Evolutionary conservation across 352 stramenopile species (phyloP), one percentile per base, ranked within the genome.

Genomic region (Phytophthora pistaciae): DNA sequence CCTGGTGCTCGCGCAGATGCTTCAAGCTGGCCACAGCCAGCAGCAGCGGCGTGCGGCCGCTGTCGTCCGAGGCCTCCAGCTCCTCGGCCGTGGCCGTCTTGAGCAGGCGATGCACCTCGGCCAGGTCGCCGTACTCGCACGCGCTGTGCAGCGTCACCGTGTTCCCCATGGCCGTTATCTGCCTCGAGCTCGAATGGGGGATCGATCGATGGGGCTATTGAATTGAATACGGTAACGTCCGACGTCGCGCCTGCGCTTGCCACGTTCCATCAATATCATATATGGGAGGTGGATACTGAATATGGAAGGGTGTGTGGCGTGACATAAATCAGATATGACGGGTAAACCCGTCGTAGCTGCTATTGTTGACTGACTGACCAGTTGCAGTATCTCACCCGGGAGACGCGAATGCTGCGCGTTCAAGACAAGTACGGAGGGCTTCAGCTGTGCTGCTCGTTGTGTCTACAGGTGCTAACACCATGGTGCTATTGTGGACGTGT

Each of bases 101-200:
- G 7, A 96, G 78, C 67, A 96, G 75, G 18, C 74, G 67, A 64
- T 81, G 77, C 33, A 94, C 79, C 42, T 81, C 68, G 29, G 48
- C 63, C 57, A 96, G 61, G 70, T 96, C 90, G 21, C 87, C 80
- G 62, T 87, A 88, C 59, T 87, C 82, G 68, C 88, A 95, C n/a
- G 83, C 81, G 74, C 87, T 93, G 70, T 93, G 87, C 60, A 96
- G 77, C 67, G 90, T 94, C 70, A 91, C 72, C 31, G 70, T 91
- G 74, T 95, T 95, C 70, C 90, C 90, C 90, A 96, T 96, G 59
- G 56, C 52, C 33, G 54, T 74, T 60, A 56, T 13, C 23, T 25
- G 14, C 18, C 42, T 50, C 18, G 8, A 56, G 57, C 21, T 36
- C 53, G 48, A 27, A 66, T 25, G 60, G 64, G 61, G 57, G 59